A percentile compares a stretch with the other conserved stretches of the same genome.
These are phyloP conservation scores for Naganishia antarctica DNA, from an alignment of 768 basidiomycete species.

Conservation along the genomic window DNA sequence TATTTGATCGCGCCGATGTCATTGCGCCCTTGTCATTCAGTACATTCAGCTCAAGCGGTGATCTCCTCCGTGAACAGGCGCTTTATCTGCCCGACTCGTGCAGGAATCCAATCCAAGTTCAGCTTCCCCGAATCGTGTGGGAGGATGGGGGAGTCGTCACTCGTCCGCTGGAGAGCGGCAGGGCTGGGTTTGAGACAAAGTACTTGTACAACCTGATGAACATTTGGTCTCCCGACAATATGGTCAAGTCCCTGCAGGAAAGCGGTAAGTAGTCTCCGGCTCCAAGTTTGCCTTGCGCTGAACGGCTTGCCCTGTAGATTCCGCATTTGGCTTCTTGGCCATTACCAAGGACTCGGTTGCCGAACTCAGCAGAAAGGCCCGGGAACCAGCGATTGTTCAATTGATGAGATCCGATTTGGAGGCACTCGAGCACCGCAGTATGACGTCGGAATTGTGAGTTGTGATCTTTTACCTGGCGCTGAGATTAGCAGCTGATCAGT, in stretches of 20 bases:
- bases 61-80: slow-evolving; percentile 82
- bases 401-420: slow-evolving; percentile 14
- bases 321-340: slow-evolving; percentile 74
- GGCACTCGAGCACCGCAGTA: not conserved
- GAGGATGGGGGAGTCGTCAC: slow-evolving; percentile 68
- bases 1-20: slow-evolving; percentile 96
- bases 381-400: slow-evolving; percentile 10
- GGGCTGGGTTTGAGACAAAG: slow-evolving; percentile 56
- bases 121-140: slow-evolving; percentile 70
- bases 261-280: slow-evolving; percentile 3
- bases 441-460: slow-evolving; percentile 1
- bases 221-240: slow-evolving; percentile 84
- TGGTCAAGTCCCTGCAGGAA: slow-evolving; percentile 65
- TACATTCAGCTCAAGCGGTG: slow-evolving; percentile 71
- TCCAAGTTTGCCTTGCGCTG: not conserved
- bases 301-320: slow-evolving; percentile 45
- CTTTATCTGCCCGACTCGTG: slow-evolving; percentile 77
- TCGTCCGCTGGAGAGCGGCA: slow-evolving; percentile 60
- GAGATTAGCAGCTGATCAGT: no score
- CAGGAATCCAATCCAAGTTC: slow-evolving; percentile 74
- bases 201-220: slow-evolving; percentile 67
- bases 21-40: slow-evolving; percentile 87
- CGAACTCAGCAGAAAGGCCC: slow-evolving; percentile 13
- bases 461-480: no score
- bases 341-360: slow-evolving; percentile 25